Conservation (phyloP, 2,329 filamentous ascomycete species). For the Mycosphaerella sp. region DNA sequence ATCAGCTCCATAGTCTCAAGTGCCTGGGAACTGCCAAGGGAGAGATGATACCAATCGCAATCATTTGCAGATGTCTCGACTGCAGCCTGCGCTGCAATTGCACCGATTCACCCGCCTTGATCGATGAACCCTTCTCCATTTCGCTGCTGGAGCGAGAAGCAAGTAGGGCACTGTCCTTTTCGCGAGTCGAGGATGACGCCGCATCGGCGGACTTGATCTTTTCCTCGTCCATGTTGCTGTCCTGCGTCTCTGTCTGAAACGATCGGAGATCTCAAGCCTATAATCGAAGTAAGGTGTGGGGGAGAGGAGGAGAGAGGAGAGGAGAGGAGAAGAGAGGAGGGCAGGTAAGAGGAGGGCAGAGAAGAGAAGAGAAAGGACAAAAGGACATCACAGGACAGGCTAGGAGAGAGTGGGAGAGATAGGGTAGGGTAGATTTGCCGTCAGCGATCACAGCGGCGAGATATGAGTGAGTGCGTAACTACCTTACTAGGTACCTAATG, state of each 20-base stretch:
- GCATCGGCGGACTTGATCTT: conserved; percentile 14
- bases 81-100: conserved; percentile 34
- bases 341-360: no score
- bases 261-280: no score
- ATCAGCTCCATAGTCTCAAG: no score
- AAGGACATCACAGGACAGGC: neutral
- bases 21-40: neutral
- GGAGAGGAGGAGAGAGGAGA: no score
- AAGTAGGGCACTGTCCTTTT: conserved; percentile 8
- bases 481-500: no score
- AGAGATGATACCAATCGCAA: conserved; percentile 29
- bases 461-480: conserved; percentile 10
- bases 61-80: conserved; percentile 37
- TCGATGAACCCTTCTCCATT: conserved; percentile 16
- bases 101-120: conserved; percentile 27
- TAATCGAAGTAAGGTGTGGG: conserved; percentile 6
- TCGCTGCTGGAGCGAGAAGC: conserved; percentile 15
- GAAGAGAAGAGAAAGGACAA: no score
- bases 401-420: neutral
- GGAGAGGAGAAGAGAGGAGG: conserved; percentile 1
- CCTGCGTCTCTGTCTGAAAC: no score
- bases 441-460: conserved; percentile 4
- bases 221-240: conserved; percentile 7
- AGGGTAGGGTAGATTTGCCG: conserved; percentile 12
- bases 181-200: conserved; percentile 4